Percentiles rank a stretch among this genome's conserved stretches.
These are phyloP conservation scores for Pneumocystis oryctolagi DNA, from an alignment of 1,139 yeast species.

Conservation along the genomic window DNA sequence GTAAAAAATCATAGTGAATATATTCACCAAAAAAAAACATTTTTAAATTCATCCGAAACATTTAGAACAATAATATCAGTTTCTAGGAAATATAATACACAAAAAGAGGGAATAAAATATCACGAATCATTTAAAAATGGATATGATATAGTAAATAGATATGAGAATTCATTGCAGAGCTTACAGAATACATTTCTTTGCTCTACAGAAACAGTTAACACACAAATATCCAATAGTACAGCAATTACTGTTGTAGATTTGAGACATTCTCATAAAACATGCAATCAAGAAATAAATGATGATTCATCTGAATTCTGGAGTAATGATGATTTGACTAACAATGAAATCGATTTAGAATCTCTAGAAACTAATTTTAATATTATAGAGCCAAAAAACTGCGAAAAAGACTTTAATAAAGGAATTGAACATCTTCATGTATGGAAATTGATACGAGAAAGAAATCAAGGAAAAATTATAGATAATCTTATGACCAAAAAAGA, in stretches of 20 bases:
- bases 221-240: background rate
- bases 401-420: background rate
- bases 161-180: background rate
- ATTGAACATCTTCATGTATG: background rate
- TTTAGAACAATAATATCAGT: background rate
- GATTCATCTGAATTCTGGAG: background rate
- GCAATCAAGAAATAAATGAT: background rate
- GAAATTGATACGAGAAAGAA: background rate
- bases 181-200: background rate
- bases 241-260: background rate
- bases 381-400: background rate
- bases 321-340: background rate
- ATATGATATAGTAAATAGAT: background rate
- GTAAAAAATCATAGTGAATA: background rate
- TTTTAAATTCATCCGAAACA: background rate
- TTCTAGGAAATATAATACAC: background rate
- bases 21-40: background rate
- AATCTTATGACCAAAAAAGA: background rate
- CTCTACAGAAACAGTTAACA: background rate
- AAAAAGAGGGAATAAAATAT: background rate
- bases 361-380: background rate
- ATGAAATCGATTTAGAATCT: background rate
- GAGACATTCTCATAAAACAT: background rate
- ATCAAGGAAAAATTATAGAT: background rate
- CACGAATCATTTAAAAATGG: background rate